Evolutionary conservation across 108 stramenopile species (phyloP), one percentile per base, ranked within the genome.

Genomic region (Chaetoceros muelleri): DNA sequence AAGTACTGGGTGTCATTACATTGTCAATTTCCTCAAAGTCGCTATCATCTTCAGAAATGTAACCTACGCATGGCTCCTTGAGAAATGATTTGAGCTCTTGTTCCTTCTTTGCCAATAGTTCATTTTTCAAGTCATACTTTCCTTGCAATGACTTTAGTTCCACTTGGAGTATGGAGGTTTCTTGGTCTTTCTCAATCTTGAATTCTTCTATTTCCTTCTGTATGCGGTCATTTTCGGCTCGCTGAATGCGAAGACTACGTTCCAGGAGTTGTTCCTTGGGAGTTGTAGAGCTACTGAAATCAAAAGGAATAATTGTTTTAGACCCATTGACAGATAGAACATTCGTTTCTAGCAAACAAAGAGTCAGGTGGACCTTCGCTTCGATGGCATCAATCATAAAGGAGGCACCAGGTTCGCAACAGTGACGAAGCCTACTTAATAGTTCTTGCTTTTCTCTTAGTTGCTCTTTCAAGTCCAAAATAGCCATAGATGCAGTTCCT

Each of bases 41-140:
- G 50, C 58, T 67, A 8, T 63, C 75, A 50, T 76, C 79, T 30
- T 75, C 79, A 19, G 79, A 80, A 28, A 80, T 80, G 60, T 80
- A 80, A 17, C 62, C 68, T 3, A 64, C 57, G 16, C 61, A 68
- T 10, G 48, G 58, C 18, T 71, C 70, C 44, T 71, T 60, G 1
- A 69, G 66, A 29, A 67, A 69, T 21, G 70, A 65, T 56, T 70
- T 67, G n/a, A 80, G 57, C 50, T 77, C 80, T 0, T 66, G 66
- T 55, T 75, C 73, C 57, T 81, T 81, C 64, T 74, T 74, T 2
- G 65, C 64, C 23, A 81, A 63, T 0, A 74, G 50, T 56, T 74
- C 73, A 60, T 67, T 52, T 50, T 80, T 75, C 3, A 62, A 65
- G 8, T 63, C 30, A 44, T 60, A 74, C 44, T 74, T 57, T 18